These are phyloP conservation scores for Rhytidiadelphus loreus DNA, from an alignment of 225 moss, liverwort and hornwort species.

Conservation along the genomic window DNA sequence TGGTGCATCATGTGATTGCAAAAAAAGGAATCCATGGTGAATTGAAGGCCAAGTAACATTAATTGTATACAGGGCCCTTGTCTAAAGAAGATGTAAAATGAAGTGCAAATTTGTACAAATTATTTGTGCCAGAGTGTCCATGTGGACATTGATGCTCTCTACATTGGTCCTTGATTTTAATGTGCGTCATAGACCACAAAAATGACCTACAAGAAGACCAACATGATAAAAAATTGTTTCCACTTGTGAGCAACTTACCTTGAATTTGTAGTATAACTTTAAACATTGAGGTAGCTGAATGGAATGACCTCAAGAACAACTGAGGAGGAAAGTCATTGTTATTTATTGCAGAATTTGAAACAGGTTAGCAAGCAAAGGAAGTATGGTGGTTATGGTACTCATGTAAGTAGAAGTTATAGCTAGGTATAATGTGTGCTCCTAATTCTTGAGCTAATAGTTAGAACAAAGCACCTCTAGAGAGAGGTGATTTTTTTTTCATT, in stretches of 20 bases:
- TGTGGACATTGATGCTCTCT: background rate
- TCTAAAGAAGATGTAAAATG: background rate
- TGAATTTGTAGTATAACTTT: background rate
- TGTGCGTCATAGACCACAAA: rapidly evolving
- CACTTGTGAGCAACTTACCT: background rate
- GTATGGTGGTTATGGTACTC: background rate
- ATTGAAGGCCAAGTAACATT: background rate
- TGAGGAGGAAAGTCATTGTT: background rate
- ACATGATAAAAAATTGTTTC: background rate
- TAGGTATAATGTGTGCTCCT: background rate
- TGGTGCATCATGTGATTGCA: background rate
- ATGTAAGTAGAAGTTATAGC: background rate
- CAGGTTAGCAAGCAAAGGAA: rapidly evolving
- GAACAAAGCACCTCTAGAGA: background rate
- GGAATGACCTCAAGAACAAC: background rate
- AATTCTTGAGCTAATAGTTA: background rate
- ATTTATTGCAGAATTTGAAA: background rate
- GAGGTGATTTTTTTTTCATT: no score
- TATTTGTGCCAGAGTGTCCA: background rate
- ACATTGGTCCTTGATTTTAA: background rate
- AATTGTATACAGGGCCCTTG: background rate
- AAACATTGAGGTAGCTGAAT: rapidly evolving
- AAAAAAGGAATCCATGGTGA: background rate
- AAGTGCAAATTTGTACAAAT: background rate
- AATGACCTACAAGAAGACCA: background rate